Base-by-base conservation (phyloP, 768 basidiomycete genomes). In the Omphalotus guepiniiformis region DNA sequence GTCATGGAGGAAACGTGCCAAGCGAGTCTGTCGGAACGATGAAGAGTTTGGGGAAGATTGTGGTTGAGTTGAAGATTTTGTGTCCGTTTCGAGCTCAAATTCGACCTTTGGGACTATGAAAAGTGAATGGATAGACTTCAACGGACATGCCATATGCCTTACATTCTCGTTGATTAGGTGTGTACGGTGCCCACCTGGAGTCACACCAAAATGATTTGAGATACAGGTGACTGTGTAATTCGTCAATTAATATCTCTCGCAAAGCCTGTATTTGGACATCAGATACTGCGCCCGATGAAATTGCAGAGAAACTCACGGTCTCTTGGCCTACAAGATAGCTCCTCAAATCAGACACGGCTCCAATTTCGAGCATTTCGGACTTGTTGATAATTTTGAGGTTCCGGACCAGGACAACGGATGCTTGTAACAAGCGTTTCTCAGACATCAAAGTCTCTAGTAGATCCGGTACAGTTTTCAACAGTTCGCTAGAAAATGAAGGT, bases 181-280 rank as follows among this genome's bases (percentile, higher is more conserved):
- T 68, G 62, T 96, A 97, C 1, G 88, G 67, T 15, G 81, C 73
- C 96, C 96, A 99, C 25, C 95, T 82, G 4, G 83, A 79, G 55
- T 98, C 95, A 60, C 91, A 93, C 83, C 93, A 96, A 63, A 93
- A 95, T 1, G 88, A 90, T 59, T 95, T 96, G 50, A 99, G 80
- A 65, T 96, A 99, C n/a, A 99, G 68, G 65, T 99, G 96, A 55
- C 83, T 91, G 60, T 98, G 94, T 11, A 99, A 75, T 59, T 99
- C 96, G 55, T 99, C 96, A 6, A 94, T 74, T 48, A 99, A 69
- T 47, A 98, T 96, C 54, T 98, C 96, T 38, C 88, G 78, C 36
- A 99, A 67, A 9, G 89, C 85, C 95, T 97, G 57, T 1, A 27
- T 48, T 41, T 27, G 48, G 41, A 49, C 23, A 48, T 50, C 45